These are phyloP conservation scores for Aphanomyces euteiches DNA, from an alignment of 352 stramenopile genomes.

Conservation along the genomic window DNA sequence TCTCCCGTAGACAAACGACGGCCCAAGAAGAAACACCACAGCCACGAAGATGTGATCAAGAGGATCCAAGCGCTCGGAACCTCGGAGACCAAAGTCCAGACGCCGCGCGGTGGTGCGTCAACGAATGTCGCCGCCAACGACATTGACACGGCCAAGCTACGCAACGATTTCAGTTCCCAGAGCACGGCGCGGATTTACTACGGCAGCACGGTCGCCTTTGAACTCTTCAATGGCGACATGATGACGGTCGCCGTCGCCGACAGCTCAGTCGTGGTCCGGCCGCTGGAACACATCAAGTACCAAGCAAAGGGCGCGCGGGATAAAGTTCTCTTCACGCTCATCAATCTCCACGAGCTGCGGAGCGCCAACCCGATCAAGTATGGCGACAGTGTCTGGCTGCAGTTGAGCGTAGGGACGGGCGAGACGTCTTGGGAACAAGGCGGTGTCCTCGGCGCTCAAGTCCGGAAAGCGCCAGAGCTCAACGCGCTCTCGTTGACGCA, in stretches of 20 bases:
- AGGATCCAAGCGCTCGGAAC: conserved; percentile 15
- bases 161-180: conserved; percentile 27
- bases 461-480: conserved; percentile 65
- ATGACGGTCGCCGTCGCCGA: conserved; percentile 38
- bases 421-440: conserved; percentile 71
- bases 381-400: conserved; percentile 71
- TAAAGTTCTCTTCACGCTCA: conserved; percentile 54
- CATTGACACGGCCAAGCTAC: conserved; percentile 23
- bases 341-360: conserved; percentile 58
- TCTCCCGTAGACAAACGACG: conserved; percentile 1
- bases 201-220: conserved; percentile 20
- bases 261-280: conserved; percentile 54
- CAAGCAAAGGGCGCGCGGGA: conserved; percentile 47
- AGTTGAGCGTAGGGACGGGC: conserved; percentile 59
- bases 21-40: conserved; percentile 18
- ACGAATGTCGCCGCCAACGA: not conserved
- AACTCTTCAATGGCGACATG: conserved; percentile 26
- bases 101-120: not conserved
- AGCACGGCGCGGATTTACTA: conserved; percentile 24
- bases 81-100: not conserved
- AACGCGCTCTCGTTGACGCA: conserved; percentile 51
- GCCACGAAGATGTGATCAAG: conserved; percentile 16
- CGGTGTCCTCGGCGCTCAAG: conserved; percentile 66
- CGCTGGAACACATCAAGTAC: conserved; percentile 54
- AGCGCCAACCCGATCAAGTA: conserved; percentile 67